Evolutionary conservation across 2,329 filamentous ascomycete species (phyloP), one percentile per base, ranked within the genome.

Genomic region (Arthrobotrys pseudoclavata): DNA sequence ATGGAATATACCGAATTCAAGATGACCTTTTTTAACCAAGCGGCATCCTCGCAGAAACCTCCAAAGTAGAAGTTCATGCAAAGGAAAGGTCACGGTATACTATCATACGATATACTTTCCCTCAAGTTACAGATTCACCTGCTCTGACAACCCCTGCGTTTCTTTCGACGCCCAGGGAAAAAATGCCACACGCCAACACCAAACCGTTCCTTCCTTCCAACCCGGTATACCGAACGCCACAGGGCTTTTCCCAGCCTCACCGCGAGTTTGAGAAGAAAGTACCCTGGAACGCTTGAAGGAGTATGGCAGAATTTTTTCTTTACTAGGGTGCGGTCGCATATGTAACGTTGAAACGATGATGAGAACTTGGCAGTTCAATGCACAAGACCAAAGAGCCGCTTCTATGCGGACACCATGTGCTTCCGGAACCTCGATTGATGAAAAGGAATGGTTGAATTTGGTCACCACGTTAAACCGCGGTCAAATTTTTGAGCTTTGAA

Each of bases 181-280:
- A 57, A 57, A 57, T 37, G 52, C 52, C 52, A 57, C 52, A 57
- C 22, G 52, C n/a, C 52, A 57, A 57, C 52, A 57, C 29, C 52
- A 57, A 50, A 50, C 47, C 47, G 7, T 50, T 20, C 15, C 52
- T 57, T 57, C 52, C 52, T 57, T 57, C 52, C 52, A 12, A 15
- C 20, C 22, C 29, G 31, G 18, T 22, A 18, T 13, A 34, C 15
- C 12, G 15, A n/a, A 57, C 52, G 26, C 52, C 52, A 57, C 50
- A 53, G 50, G 50, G 50, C 7, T 34, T 26, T 53, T 53, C 15
- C 50, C 24, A 12, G 13, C 50, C n/a, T 40, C 22, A 29, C 15
- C n/a, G 24, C 13, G 10, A 31, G 24, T 31, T 31, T 29, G 15
- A 29, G 26, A 53, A n/a, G n/a, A 31, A 53, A 26, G 24, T 18